A percentile compares a stretch with the other conserved stretches of the same genome.
Conservation (phyloP, 1,284 basidiomycete genomes). For the Malassezia brasiliensis region DNA sequence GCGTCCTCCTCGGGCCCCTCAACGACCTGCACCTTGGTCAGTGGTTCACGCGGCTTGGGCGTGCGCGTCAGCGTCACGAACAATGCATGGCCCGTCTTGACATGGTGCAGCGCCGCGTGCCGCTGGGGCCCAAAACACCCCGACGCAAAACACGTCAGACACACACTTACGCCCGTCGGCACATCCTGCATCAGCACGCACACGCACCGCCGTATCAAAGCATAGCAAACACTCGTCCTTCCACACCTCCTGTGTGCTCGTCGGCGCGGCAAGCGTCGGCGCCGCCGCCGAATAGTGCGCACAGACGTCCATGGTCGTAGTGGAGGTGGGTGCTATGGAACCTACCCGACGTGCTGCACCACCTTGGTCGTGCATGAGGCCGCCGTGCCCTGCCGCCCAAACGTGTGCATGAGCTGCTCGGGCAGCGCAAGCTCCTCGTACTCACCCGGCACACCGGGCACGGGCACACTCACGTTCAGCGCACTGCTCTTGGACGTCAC, state of each 20-base stretch:
- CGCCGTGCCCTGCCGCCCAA: constrained; percentile 64
- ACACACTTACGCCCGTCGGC: constrained; percentile 69
- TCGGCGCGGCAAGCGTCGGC: constrained; percentile 25
- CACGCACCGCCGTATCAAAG: constrained; percentile 58
- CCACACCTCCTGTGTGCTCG: constrained; percentile 53
- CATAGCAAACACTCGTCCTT: constrained; percentile 89
- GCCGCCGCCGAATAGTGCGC: constrained; percentile 20
- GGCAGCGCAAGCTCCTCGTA: constrained; percentile 84
- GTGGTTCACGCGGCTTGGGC: constrained; percentile 60
- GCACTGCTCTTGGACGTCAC: constrained; percentile 89
- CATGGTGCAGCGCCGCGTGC: constrained; percentile 32
- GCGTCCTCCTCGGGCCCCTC: constrained; percentile 78
- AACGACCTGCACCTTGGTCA: constrained; percentile 77
- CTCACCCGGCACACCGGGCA: constrained; percentile 79
- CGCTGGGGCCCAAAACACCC: constrained; percentile 41
- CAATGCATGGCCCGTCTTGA: constrained; percentile 60
- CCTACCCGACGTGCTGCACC: constrained; percentile 34
- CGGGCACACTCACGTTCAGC: constrained; percentile 83
- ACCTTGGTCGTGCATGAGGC: constrained; percentile 36
- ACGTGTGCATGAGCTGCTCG: constrained; percentile 83
- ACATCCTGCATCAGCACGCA: constrained; percentile 58
- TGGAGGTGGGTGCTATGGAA: not conserved
- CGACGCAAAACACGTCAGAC: constrained; percentile 86
- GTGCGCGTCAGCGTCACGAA: constrained; percentile 72
- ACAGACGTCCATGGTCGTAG: constrained; percentile 4